These are phyloP conservation scores for Ramichloridium luteum DNA, from an alignment of 2,329 filamentous ascomycete species.

Conservation along the genomic window DNA sequence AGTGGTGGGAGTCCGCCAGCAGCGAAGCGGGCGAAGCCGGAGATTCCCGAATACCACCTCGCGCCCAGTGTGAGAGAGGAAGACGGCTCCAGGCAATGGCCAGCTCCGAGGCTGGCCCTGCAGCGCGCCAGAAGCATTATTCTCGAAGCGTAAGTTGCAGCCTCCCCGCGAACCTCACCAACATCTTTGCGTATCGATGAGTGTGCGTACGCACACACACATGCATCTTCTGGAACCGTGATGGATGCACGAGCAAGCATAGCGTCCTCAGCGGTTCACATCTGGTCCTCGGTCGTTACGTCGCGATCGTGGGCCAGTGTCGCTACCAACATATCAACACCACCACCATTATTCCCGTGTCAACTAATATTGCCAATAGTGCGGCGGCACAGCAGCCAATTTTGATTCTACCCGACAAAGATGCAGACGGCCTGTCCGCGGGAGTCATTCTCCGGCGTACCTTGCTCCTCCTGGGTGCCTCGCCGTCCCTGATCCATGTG, in stretches of 20 bases:
- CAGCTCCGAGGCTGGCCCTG: conserved; percentile 46
- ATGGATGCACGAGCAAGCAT: neutral
- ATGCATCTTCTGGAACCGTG: too few relatives aligned
- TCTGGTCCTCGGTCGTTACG: too few relatives aligned
- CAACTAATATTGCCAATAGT: conserved; percentile 6
- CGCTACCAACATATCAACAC: too few relatives aligned
- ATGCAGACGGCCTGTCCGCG: conserved; percentile 54
- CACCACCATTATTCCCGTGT: conserved; percentile 3
- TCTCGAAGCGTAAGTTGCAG: conserved; percentile 40
- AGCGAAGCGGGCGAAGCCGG: conserved; percentile 19
- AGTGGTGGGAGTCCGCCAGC: conserved; percentile 7
- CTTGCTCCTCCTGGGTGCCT: conserved; percentile 45
- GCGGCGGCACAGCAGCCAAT: conserved; percentile 41
- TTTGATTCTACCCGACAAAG: conserved; percentile 56
- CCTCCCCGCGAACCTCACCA: too few relatives aligned
- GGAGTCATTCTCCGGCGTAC: conserved; percentile 52
- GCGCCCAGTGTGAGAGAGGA: conserved; percentile 32
- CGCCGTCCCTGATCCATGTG: conserved; percentile 40
- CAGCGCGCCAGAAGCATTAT: conserved; percentile 45
- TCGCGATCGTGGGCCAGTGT: too few relatives aligned
- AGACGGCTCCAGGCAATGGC: conserved; percentile 45
- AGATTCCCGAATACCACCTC: conserved; percentile 35
- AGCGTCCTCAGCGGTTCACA: too few relatives aligned
- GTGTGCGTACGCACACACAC: too few relatives aligned
- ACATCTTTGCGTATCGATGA: too few relatives aligned